A percentile compares a stretch with the other conserved stretches of the same genome.
Evolutionary conservation across 2,329 filamentous ascomycete genomes (phyloP).

Genomic region (Nemania bipapillata): DNA sequence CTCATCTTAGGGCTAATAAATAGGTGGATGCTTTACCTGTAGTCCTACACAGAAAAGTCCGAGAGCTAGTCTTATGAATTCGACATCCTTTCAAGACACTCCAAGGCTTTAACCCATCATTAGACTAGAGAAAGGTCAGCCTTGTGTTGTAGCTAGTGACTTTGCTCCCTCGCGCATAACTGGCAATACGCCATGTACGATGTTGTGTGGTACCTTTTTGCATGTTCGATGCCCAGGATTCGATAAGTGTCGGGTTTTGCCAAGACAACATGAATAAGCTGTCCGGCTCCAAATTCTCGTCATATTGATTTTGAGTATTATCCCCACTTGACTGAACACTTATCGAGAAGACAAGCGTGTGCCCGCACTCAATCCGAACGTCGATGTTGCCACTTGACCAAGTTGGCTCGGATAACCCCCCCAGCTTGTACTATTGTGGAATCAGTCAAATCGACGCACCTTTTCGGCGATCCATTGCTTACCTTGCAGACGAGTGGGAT

Average conservation of each 20-base stretch:
- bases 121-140: not conserved
- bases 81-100: not conserved
- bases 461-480: not conserved
- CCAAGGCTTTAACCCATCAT: not conserved
- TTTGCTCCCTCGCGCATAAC: not conserved
- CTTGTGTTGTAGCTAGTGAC: not conserved
- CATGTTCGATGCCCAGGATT: not conserved
- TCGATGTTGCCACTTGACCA: not conserved
- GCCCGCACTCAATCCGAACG: slow-evolving; percentile 6
- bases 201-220: slow-evolving; percentile 14
- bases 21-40: not conserved
- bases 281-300: slow-evolving; percentile 1
- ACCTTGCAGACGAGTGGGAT: slow-evolving; percentile 1
- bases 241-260: slow-evolving; percentile 4
- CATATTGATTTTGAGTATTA: not conserved
- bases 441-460: slow-evolving; percentile 8
- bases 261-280: slow-evolving; percentile 6
- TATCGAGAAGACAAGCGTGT: not conserved
- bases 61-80: not conserved
- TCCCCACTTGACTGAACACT: not conserved
- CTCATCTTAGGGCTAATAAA: slow-evolving; percentile 4
- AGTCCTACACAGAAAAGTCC: not conserved
- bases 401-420: not conserved
- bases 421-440: not conserved
- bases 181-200: slow-evolving; percentile 6